Evolutionary conservation across 371 early-diverging fungal species (phyloP).

Genomic region (Saksenaea vasiformis): DNA sequence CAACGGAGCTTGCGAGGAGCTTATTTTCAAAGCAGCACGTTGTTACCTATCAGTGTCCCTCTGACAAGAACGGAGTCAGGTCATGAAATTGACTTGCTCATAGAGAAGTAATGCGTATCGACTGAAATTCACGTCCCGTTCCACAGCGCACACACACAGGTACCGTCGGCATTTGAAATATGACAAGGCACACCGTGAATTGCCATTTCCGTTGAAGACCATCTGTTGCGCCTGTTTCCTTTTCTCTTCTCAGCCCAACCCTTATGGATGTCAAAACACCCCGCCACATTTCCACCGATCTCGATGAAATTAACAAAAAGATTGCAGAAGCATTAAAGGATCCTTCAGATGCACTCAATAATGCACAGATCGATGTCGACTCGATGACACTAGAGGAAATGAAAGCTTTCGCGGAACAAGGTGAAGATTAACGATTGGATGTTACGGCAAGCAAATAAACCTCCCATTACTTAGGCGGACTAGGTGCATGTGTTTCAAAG

Average conservation of each 20-base stretch:
- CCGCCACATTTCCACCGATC: slow-evolving; percentile 41
- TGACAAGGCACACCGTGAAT: slow-evolving; percentile 1
- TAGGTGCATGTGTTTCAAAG: slow-evolving; percentile 55
- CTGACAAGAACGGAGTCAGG: background rate
- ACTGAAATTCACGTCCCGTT: background rate
- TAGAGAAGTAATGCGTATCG: background rate
- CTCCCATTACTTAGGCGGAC: slow-evolving; percentile 28
- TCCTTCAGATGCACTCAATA: slow-evolving; percentile 28
- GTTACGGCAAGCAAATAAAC: background rate
- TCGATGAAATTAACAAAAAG: slow-evolving; percentile 40
- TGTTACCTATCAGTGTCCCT: too few relatives aligned
- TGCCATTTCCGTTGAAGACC: slow-evolving; percentile 5
- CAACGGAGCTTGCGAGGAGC: too few relatives aligned
- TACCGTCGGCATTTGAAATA: background rate
- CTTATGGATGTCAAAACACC: slow-evolving; percentile 39
- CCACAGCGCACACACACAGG: background rate
- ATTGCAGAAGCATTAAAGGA: slow-evolving; percentile 38
- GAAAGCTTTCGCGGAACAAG: slow-evolving; percentile 49
- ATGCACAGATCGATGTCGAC: slow-evolving; percentile 37
- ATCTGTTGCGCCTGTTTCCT: background rate
- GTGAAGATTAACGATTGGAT: slow-evolving; percentile 15
- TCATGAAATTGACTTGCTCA: background rate
- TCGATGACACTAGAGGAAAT: slow-evolving; percentile 30
- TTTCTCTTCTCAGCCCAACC: slow-evolving; percentile 1
- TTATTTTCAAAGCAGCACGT: too few relatives aligned